Conservation (phyloP, 495 filamentous ascomycete species). For the Aspergillus bridgeri region DNA sequence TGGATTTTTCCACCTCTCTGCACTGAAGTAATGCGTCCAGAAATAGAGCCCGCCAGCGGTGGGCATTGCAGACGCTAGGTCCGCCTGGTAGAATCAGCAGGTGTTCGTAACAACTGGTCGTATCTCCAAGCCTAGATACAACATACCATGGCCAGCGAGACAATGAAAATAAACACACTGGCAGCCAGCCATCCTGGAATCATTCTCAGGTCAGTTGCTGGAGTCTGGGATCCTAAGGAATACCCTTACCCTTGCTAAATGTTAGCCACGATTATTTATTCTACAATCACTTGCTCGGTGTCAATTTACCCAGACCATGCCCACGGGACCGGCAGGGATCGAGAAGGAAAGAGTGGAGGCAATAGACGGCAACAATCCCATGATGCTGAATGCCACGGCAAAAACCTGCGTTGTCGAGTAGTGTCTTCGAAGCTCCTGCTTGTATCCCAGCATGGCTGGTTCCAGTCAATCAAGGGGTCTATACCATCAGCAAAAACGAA, state of each 20-base stretch:
- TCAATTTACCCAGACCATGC: slow-evolving; percentile 61
- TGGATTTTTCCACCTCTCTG: slow-evolving; percentile 56
- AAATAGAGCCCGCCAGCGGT: slow-evolving; percentile 67
- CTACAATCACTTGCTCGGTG: not conserved
- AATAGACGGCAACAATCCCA: slow-evolving; percentile 70
- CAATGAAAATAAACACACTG: slow-evolving; percentile 59
- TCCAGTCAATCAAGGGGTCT: too few species aligned
- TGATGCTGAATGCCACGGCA: slow-evolving; percentile 70
- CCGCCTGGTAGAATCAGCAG: slow-evolving; percentile 41
- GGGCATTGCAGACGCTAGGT: slow-evolving; percentile 66
- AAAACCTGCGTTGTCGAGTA: slow-evolving; percentile 66
- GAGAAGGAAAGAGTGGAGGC: slow-evolving; percentile 63
- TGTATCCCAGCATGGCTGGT: too few species aligned
- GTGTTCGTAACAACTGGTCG: not conserved
- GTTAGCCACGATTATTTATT: too few species aligned
- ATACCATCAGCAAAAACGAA: too few species aligned
- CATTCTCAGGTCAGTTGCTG: too few species aligned
- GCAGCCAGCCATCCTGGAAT: slow-evolving; percentile 58
- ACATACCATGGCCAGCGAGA: slow-evolving; percentile 60
- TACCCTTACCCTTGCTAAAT: too few species aligned
- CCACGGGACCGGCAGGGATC: slow-evolving; percentile 63
- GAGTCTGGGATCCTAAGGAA: too few species aligned
- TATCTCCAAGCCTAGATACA: not conserved
- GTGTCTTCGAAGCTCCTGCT: slow-evolving; percentile 64
- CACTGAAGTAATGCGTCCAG: slow-evolving; percentile 68